Percentiles rank a stretch among this genome's conserved stretches.
These are phyloP conservation scores for Xeromyces bisporus DNA, from an alignment of 495 filamentous ascomycete species.

Conservation along the genomic window DNA sequence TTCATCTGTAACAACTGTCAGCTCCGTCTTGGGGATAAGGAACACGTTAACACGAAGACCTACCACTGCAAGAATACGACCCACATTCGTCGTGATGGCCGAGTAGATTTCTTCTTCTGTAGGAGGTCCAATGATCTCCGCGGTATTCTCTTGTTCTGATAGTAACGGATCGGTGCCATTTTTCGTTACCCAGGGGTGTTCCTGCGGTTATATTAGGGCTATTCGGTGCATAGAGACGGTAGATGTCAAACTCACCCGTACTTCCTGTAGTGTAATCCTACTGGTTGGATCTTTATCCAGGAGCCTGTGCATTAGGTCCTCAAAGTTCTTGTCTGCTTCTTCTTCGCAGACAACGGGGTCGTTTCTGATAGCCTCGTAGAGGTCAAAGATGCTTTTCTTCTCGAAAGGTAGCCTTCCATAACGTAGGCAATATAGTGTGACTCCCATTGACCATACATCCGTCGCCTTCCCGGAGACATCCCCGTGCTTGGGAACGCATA, in stretches of 20 bases:
- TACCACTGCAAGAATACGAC: constrained; percentile 69
- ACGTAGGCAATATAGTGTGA: constrained; percentile 80
- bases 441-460: constrained; percentile 98
- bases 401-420: constrained; percentile 83
- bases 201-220: constrained; percentile 29
- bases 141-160: constrained; percentile 70
- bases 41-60: constrained; percentile 12
- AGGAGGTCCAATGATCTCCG: constrained; percentile 57
- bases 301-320: constrained; percentile 48
- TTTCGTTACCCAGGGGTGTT: constrained; percentile 89
- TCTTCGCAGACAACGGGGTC: constrained; percentile 34
- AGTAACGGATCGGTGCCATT: constrained; percentile 65
- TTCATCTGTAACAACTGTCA: constrained; percentile 49
- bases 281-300: constrained; percentile 63
- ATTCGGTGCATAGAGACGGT: background rate
- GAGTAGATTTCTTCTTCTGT: constrained; percentile 79
- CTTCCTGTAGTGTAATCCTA: constrained; percentile 62
- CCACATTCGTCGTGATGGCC: constrained; percentile 80
- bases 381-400: constrained; percentile 55
- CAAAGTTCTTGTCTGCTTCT: constrained; percentile 39
- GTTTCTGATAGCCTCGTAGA: constrained; percentile 74
- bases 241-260: constrained; percentile 48
- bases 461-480: constrained; percentile 77
- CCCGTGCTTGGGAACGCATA: constrained; percentile 79
- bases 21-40: constrained; percentile 2